Evolutionary conservation across 2,329 filamentous ascomycete species (phyloP).

Genomic region (Fusarium metavorans): DNA sequence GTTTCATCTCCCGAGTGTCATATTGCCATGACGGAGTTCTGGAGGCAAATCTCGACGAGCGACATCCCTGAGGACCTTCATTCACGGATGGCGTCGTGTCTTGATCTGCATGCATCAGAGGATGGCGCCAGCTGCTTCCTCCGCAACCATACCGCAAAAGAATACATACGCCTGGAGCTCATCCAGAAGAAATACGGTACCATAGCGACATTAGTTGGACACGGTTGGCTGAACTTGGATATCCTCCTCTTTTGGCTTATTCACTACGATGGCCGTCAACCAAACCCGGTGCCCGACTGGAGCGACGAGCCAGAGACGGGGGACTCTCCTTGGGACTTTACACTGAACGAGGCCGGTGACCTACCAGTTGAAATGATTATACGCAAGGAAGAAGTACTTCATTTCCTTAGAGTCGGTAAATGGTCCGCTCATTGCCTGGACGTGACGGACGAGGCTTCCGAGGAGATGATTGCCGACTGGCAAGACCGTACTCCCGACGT

Average conservation of each 20-base stretch:
- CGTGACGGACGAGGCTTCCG: background rate
- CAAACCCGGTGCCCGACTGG: background rate
- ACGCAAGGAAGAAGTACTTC: too few species aligned
- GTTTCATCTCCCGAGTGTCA: background rate
- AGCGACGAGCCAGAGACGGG: background rate
- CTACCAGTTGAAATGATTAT: too few species aligned
- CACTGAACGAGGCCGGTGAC: too few species aligned
- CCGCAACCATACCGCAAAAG: background rate
- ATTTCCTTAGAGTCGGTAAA: background rate
- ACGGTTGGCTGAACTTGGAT: conserved; percentile 1
- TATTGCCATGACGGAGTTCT: background rate
- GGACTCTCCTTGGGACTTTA: background rate
- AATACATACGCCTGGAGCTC: conserved; percentile 5
- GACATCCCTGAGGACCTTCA: background rate
- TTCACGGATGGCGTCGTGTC: background rate
- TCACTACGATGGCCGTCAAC: too few species aligned
- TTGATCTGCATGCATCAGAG: background rate
- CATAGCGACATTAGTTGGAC: background rate
- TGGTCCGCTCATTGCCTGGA: conserved; percentile 2
- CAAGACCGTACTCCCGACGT: background rate
- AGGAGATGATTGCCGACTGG: background rate
- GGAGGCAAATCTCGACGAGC: background rate
- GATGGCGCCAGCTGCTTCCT: background rate
- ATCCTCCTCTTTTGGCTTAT: background rate
- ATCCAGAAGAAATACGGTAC: background rate